Base-by-base conservation (phyloP, 352 stramenopile species). In the Peronospora tabacina region DNA sequence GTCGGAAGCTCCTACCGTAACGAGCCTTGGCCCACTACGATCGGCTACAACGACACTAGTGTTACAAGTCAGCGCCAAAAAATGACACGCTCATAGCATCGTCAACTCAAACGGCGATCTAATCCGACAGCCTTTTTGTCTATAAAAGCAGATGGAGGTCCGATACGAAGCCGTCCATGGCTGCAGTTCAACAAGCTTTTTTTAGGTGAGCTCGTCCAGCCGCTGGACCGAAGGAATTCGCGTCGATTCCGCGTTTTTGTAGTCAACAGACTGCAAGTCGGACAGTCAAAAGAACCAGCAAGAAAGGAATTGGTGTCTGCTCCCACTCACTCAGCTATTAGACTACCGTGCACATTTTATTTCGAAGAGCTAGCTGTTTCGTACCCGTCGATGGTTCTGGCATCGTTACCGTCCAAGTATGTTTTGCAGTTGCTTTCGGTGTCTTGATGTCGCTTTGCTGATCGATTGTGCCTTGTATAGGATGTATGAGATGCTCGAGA, bases 401-500 rank as follows among this genome's bases (percentile, higher is more conserved):
- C 43, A 36, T 30, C 42, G n/a, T 66, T 45, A 16, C 58, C 52
- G 41, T 66, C 58, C 46, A 66, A 47, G 58, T 63, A 17, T 34
- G 49, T 63, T 29, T 34, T 38, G 16, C 2, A 49, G 29, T 5
- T 13, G n/a, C 13, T 11, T 26, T 2, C 5, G 6, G 13, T 22
- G 19, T 24, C 22, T 13, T 9, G 26, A 44, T 35, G 11, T n/a
- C 22, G 12, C 11, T 30, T 34, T 16, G 55, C 43, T 45, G 12
- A 49, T 7, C 7, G 1, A 16, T 24, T 42, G 17, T 10, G 24
- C 16, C 16, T 55, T n/a, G 1, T 9, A 44, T 41, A 67, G 58
- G 16, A 63, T 67, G 54, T 53, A 63, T 7, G 57, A 66, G 34
- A 49, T 24, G 19, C 70, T 84, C 51, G 57, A 66, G 34, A 49